Conservation (phyloP, 805 yeast species). For the Lachancea mirantina region DNA sequence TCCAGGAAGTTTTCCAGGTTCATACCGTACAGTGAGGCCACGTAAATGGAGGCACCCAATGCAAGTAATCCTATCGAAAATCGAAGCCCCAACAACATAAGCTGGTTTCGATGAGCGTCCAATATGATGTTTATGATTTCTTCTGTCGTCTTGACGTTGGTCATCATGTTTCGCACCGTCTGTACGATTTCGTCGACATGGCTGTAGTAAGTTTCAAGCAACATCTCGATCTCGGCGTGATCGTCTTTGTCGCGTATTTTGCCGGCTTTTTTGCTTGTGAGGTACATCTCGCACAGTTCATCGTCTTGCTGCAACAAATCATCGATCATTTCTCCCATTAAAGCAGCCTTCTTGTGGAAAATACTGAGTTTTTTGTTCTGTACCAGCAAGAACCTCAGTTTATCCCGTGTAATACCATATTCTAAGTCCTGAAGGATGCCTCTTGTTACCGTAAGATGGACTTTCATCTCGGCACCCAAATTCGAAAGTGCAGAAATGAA, state of each 20-base stretch:
- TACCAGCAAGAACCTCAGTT: slow-evolving; percentile 67
- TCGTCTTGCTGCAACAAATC: slow-evolving; percentile 85
- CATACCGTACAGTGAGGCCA: slow-evolving; percentile 93
- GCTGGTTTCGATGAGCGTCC: slow-evolving; percentile 88
- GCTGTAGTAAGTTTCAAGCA: slow-evolving; percentile 83
- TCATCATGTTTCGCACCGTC: slow-evolving; percentile 64
- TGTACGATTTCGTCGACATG: slow-evolving; percentile 94
- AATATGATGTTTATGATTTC: slow-evolving; percentile 89
- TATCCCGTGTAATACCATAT: slow-evolving; percentile 69
- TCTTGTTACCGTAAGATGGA: slow-evolving; percentile 67
- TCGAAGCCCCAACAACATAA: slow-evolving; percentile 79
- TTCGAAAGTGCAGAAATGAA: slow-evolving; percentile 73
- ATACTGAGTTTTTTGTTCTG: slow-evolving; percentile 80
- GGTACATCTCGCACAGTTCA: slow-evolving; percentile 70
- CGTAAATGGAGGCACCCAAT: slow-evolving; percentile 69
- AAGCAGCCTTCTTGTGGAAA: slow-evolving; percentile 73
- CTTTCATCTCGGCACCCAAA: slow-evolving; percentile 78
- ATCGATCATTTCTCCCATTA: slow-evolving; percentile 78
- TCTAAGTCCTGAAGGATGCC: slow-evolving; percentile 75
- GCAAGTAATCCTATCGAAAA: slow-evolving; percentile 80
- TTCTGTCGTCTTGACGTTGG: slow-evolving; percentile 88
- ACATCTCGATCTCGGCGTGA: slow-evolving; percentile 83
- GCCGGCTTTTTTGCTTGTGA: slow-evolving; percentile 53
- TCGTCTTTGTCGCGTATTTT: slow-evolving; percentile 47
- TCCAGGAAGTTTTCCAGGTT: slow-evolving; percentile 89